Base-by-base conservation (phyloP, 2,329 filamentous ascomycete genomes). In the Aspergillus eucalypticola region DNA sequence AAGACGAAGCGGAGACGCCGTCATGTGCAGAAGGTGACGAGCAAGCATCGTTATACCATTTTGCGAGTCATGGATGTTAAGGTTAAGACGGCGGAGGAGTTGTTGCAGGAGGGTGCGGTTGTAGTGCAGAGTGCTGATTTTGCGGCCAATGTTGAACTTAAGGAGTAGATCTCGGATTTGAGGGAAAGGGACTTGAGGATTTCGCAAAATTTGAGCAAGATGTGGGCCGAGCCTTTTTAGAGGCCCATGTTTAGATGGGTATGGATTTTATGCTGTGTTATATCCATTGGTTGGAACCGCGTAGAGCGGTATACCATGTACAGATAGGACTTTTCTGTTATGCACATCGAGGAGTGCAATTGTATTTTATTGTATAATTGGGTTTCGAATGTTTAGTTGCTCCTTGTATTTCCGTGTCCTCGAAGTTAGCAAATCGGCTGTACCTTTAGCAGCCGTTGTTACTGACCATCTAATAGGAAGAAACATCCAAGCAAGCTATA, bases 41-140 rank as follows among this genome's bases (percentile, higher is more conserved):
- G 92, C 82, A 97, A 99, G 84, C 91, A 96, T 74, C 84, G 86
- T 71, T 96, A 90, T 77, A 99, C 95, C 2, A 86, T 96, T 21
- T 73, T 99, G 77, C 84, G 88, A 72, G 90, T 99, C 65, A 89
- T 90, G 73, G 91, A 98, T 78, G 73, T 98, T 64, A 88, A 85
- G 73, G 83, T 96, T 5, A 85, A 82, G 76, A 79, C 77, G 25
- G 63, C 83, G 61, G 84, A 86, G 54, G 81, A 85, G 73, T 75
- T 86, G 70, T 70, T 81, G 70, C 63, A 65, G 48, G 79, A 78
- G 60, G 76, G 77, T 21, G 76, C 72, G 32, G 71, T 75, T 44
- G 69, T 77, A 60, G 71, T 76, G 46, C 69, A 72, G 58, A 68
- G 69, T 50, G 62, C 21, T 32, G 59, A 66, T 56, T 64, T 67